phyloP scores from a whole-genome alignment of 192 early-diverging fungal species.

The Dissophora ornata region DNA sequence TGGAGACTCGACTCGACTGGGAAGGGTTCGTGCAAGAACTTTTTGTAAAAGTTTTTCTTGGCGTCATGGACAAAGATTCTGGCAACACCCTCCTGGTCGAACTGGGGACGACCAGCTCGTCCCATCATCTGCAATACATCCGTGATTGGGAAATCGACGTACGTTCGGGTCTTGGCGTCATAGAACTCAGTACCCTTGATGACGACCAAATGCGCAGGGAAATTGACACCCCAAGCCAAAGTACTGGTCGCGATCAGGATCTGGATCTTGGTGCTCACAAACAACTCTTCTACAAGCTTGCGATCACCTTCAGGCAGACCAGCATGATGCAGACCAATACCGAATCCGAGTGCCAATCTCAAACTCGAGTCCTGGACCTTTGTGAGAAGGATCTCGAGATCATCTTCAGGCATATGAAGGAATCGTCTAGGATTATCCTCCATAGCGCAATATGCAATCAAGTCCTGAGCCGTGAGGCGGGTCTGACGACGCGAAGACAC shows the following conservation, averaged over 20 bases:
- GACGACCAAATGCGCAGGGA: slow-evolving; percentile 96
- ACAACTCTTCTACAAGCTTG: slow-evolving; percentile 91
- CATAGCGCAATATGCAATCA: slow-evolving; percentile 91
- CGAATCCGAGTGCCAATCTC: slow-evolving; percentile 86
- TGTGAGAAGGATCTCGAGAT: slow-evolving; percentile 76
- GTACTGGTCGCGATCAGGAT: slow-evolving; percentile 95
- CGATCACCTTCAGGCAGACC: slow-evolving; percentile 91
- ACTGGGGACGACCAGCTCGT: slow-evolving; percentile 95
- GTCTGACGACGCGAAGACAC: slow-evolving; percentile 98
- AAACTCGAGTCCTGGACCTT: slow-evolving; percentile 85
- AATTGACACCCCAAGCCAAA: slow-evolving; percentile 98
- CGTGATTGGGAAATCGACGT: slow-evolving; percentile 97
- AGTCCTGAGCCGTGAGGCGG: slow-evolving; percentile 94
- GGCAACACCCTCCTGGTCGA: slow-evolving; percentile 92
- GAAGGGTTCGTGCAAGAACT: slow-evolving; percentile 96
- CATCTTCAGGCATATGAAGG: slow-evolving; percentile 85
- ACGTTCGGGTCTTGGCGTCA: slow-evolving; percentile 88
- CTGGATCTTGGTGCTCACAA: slow-evolving; percentile 95
- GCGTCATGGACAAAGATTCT: slow-evolving; percentile 93
- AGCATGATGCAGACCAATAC: slow-evolving; percentile 98
- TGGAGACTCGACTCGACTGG: slow-evolving; percentile 90
- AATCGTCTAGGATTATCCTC: slow-evolving; percentile 94
- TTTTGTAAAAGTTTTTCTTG: slow-evolving; percentile 99
- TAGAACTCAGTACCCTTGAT: slow-evolving; percentile 99
- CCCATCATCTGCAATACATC: slow-evolving; percentile 99